A percentile compares a stretch with the other conserved stretches of the same genome.
Evolutionary conservation across 192 early-diverging fungal species (phyloP).

Genomic region (Kappamyces sp.): DNA sequence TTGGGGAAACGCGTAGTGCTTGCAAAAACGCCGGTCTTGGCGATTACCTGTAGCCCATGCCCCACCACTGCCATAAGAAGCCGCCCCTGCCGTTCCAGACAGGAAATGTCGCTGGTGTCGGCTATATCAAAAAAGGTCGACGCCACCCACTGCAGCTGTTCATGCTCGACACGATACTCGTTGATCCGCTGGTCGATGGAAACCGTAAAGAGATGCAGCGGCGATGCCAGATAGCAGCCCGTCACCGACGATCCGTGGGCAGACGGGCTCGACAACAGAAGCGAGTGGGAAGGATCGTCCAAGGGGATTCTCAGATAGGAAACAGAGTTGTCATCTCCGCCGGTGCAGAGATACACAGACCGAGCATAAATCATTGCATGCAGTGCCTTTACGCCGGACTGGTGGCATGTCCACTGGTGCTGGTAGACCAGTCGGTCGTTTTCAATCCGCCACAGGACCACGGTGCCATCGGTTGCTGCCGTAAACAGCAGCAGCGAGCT

Average conservation of each 20-base stretch:
- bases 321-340: slow-evolving; percentile 75
- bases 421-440: slow-evolving; percentile 16
- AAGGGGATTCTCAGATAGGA: slow-evolving; percentile 19
- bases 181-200: slow-evolving; percentile 70
- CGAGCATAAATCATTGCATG: slow-evolving; percentile 25
- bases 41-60: too few species aligned
- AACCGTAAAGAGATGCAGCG: slow-evolving; percentile 29
- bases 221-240: neutral
- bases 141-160: slow-evolving; percentile 24
- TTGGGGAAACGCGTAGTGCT: too few species aligned
- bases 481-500: slow-evolving; percentile 14
- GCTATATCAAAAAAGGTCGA: slow-evolving; percentile 57
- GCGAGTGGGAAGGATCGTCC: slow-evolving; percentile 8
- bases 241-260: neutral
- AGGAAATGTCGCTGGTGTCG: slow-evolving; percentile 58
- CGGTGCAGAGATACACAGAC: slow-evolving; percentile 48
- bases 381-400: slow-evolving; percentile 75
- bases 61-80: neutral
- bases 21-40: too few species aligned
- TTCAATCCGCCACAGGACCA: slow-evolving; percentile 15
- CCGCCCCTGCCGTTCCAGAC: slow-evolving; percentile 17
- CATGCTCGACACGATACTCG: slow-evolving; percentile 37
- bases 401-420: slow-evolving; percentile 32
- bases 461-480: slow-evolving; percentile 29
- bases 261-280: neutral